Evolutionary conservation across 164 flowering plant genomes (phyloP), one percentile per base, ranked within the genome.

Genomic region (Berberis vulgaris): DNA sequence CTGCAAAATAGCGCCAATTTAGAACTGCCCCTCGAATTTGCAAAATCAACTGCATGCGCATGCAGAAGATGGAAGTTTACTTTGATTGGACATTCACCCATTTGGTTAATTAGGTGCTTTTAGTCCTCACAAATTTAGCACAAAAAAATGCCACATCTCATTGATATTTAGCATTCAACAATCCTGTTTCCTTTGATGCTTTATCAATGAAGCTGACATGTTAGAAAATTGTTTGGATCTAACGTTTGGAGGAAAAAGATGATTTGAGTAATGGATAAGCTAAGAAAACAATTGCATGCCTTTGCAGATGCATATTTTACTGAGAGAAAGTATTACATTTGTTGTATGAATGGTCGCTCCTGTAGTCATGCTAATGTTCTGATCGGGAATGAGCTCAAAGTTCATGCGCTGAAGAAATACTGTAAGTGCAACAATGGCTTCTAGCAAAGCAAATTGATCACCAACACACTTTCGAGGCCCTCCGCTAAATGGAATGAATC

Each of bases 301-400:
- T 4, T 7, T 6, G 54, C 54, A 52, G 2, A 3, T 10, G 11
- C 4, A 10, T 52, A 52, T 47, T 7, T 47, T 7, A 11, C 54
- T 10, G 54, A 60, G 7, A 55, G 45, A 13, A 65, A 62, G 60
- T 0, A 7, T 82, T 87, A 90, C 98, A 67, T 90, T 87, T 65
- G 97, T 87, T 46, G 98, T 94, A 69, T 94, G 98, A 53, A 94
- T 93, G 47, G 98, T 93, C 10, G 97, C 98, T 60, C 97, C 98
- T 26, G 98, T 93, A 1, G 98, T 90, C 97, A 93, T 90, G 79
- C 78, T 73, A 47, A 94, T 94, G 57, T 72, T 84, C 76, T 94
- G 98, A 73, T 86, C 80, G 49, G 97, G 95, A 69, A 90, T 81
- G 69, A 94, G 80, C 78, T 88, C 95, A 59, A 90, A 84, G 73